Percentiles rank a stretch among this genome's conserved stretches.
phyloP scores from a whole-genome alignment of 768 basidiomycete species.

The Leccinum barrowsii region DNA sequence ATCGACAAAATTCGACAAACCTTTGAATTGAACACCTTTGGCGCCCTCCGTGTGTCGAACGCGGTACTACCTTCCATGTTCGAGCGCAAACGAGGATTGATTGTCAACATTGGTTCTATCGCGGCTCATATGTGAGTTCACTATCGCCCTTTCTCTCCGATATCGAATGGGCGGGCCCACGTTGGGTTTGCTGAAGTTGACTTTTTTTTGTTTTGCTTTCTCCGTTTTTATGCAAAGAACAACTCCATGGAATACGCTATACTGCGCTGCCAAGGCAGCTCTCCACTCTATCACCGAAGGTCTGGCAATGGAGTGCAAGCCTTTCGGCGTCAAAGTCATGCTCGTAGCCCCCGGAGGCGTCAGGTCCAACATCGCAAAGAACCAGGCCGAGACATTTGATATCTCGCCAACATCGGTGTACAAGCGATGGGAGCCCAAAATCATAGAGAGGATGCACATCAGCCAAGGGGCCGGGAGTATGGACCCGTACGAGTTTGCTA shows the following conservation, averaged over 20 bases:
- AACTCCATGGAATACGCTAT: conserved; percentile 65
- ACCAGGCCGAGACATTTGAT: conserved; percentile 40
- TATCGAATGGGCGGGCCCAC: too few relatives aligned
- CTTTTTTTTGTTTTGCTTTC: neutral
- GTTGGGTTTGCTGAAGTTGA: neutral
- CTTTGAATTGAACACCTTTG: conserved; percentile 68
- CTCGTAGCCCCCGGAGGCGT: conserved; percentile 66
- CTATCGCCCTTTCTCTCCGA: neutral
- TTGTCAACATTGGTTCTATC: conserved; percentile 75
- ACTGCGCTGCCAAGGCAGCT: conserved; percentile 57
- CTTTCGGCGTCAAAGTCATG: conserved; percentile 67
- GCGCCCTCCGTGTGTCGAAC: conserved; percentile 56
- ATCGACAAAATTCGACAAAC: conserved; percentile 48
- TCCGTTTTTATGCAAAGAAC: conserved; percentile 37
- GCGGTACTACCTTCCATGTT: conserved; percentile 75
- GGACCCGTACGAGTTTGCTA: conserved; percentile 51
- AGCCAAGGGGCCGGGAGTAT: conserved; percentile 51
- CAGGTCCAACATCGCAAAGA: conserved; percentile 60
- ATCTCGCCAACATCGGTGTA: conserved; percentile 57
- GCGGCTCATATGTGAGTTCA: conserved; percentile 52
- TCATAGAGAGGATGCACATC: conserved; percentile 49
- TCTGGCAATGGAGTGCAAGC: conserved; percentile 70
- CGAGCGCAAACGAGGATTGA: conserved; percentile 51
- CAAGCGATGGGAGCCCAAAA: conserved; percentile 47
- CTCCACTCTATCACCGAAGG: conserved; percentile 58